These are phyloP conservation scores for Croton laevigatus DNA, from an alignment of 441 rosid species.

Conservation along the genomic window DNA sequence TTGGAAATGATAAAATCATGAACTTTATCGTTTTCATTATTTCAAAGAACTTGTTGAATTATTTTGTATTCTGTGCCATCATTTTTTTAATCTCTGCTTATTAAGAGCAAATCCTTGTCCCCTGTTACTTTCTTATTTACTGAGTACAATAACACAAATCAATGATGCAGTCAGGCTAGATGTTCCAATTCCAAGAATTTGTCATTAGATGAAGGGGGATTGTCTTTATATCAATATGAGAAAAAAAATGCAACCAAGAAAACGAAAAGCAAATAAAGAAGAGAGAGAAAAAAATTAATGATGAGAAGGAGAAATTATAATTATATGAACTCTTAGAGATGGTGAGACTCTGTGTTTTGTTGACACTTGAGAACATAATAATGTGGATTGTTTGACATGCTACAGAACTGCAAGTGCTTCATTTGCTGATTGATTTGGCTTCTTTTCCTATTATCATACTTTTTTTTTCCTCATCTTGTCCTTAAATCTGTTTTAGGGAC, in stretches of 20 bases:
- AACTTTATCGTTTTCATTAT: background rate
- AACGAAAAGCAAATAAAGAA: background rate
- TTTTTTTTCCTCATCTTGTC: background rate
- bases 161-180: background rate
- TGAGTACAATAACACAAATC: no score
- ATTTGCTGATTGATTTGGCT: background rate
- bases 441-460: background rate
- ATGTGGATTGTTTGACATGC: background rate
- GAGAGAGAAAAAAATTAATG: background rate
- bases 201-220: background rate
- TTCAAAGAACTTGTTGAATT: background rate
- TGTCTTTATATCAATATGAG: background rate
- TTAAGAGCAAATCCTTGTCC: background rate
- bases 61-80: background rate
- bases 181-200: background rate
- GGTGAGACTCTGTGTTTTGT: background rate
- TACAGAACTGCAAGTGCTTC: conserved; percentile 3
- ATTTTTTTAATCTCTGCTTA: background rate
- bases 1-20: background rate
- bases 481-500: background rate
- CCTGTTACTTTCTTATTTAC: background rate
- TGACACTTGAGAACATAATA: background rate
- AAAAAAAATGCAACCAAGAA: background rate
- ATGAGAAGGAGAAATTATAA: background rate
- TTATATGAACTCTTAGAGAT: background rate